Evolutionary conservation across 768 basidiomycete genomes (phyloP).

Genomic region (Clavaria fumosa): DNA sequence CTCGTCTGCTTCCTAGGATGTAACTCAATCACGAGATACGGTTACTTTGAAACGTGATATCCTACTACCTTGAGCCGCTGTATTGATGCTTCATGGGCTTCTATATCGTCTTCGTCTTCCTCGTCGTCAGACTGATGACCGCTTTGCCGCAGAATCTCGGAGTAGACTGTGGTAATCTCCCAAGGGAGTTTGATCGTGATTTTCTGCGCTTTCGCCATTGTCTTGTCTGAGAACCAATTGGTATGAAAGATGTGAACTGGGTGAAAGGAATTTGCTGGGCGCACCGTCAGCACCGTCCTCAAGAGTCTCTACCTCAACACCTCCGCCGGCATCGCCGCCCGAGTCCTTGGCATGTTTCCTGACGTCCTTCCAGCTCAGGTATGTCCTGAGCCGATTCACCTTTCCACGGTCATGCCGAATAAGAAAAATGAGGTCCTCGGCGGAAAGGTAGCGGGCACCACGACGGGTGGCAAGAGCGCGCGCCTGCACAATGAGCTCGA

Average conservation of each 20-base stretch:
- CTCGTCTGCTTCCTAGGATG: constrained; percentile 74
- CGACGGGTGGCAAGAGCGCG: constrained; percentile 69
- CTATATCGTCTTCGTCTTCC: constrained; percentile 91
- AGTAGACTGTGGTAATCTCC: constrained; percentile 87
- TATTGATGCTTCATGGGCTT: constrained; percentile 90
- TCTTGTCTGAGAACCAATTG: constrained; percentile 36
- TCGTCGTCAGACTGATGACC: constrained; percentile 85
- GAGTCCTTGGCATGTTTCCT: constrained; percentile 89
- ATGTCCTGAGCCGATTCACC: constrained; percentile 84
- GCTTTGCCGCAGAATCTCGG: constrained; percentile 62
- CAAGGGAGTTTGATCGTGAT: constrained; percentile 92
- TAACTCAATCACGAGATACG: neutral
- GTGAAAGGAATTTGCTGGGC: constrained; percentile 9
- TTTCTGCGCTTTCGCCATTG: constrained; percentile 75
- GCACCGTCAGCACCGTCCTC: constrained; percentile 75
- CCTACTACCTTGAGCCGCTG: constrained; percentile 55
- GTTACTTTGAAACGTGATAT: neutral
- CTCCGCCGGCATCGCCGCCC: constrained; percentile 65
- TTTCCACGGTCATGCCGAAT: constrained; percentile 90
- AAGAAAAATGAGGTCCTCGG: constrained; percentile 93
- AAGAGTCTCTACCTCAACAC: constrained; percentile 66
- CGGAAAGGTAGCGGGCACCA: constrained; percentile 71
- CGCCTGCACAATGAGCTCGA: constrained; percentile 86
- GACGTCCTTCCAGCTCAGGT: constrained; percentile 95
- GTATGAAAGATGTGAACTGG: neutral